Percentiles rank a stretch among this genome's conserved stretches.
phyloP scores from a whole-genome alignment of 2,329 filamentous ascomycete genomes.

The Fusarium nodosum region DNA sequence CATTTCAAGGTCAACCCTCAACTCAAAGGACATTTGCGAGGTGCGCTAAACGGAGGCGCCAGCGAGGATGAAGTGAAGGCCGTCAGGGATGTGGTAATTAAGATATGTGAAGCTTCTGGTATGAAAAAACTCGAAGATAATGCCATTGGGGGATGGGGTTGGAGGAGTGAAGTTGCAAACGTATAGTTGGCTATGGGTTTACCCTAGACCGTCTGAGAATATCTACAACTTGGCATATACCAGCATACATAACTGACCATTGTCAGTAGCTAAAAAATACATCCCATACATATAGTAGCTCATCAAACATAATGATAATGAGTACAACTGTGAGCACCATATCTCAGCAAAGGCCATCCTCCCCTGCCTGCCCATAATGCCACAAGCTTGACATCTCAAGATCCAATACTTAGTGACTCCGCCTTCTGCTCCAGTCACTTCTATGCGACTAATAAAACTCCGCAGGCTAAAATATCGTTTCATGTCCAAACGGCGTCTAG shows the following conservation, averaged over 20 bases:
- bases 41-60: conserved; percentile 47
- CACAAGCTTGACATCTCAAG: neutral
- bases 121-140: conserved; percentile 41
- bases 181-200: conserved; percentile 27
- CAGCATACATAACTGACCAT: neutral
- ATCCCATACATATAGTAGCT: neutral
- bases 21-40: conserved; percentile 47
- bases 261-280: no score
- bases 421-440: conserved; percentile 9
- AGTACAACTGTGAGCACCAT: neutral
- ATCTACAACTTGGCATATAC: neutral
- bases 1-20: conserved; percentile 47
- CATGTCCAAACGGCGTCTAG: conserved; percentile 32
- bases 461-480: conserved; percentile 25
- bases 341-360: neutral
- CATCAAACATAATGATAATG: neutral
- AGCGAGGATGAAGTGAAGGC: conserved; percentile 48
- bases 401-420: neutral
- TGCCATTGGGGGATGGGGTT: conserved; percentile 47
- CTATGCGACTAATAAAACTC: conserved; percentile 20
- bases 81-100: conserved; percentile 45
- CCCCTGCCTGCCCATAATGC: neutral
- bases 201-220: conserved; percentile 1
- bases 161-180: conserved; percentile 48
- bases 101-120: conserved; percentile 48